phyloP scores from a whole-genome alignment of 2,329 filamentous ascomycete species.

The Penicillium italicum region DNA sequence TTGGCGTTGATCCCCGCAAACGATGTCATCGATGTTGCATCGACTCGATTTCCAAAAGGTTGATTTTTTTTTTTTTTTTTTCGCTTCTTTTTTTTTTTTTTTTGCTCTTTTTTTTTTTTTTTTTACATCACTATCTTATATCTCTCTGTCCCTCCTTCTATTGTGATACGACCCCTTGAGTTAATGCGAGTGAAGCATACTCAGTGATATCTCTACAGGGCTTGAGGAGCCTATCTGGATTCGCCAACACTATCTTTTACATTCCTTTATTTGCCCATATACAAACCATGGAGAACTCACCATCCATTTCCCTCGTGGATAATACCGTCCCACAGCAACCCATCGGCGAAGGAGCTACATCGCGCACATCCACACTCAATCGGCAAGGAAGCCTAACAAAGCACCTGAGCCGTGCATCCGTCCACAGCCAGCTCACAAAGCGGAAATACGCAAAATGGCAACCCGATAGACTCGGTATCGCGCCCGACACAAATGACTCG shows the following conservation, averaged over 20 bases:
- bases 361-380: slow-evolving; percentile 19
- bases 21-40: slow-evolving; percentile 23
- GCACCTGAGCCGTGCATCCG: slow-evolving; percentile 32
- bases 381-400: slow-evolving; percentile 26
- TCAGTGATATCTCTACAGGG: neutral
- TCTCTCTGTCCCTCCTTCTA: neutral
- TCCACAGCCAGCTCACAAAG: slow-evolving; percentile 40
- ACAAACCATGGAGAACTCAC: slow-evolving; percentile 24
- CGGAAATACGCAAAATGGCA: slow-evolving; percentile 51
- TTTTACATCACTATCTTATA: neutral
- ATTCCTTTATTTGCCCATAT: neutral
- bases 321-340: slow-evolving; percentile 34
- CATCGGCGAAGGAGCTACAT: slow-evolving; percentile 22
- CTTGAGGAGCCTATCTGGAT: neutral
- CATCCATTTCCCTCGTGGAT: slow-evolving; percentile 39
- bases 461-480: slow-evolving; percentile 55
- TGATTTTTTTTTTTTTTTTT: neutral
- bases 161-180: neutral
- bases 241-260: neutral
- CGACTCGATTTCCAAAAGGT: neutral
- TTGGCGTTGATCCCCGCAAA: slow-evolving; percentile 24
- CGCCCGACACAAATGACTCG: slow-evolving; percentile 17
- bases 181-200: slow-evolving; percentile 8
- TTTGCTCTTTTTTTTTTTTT: neutral
- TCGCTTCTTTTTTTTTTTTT: neutral